Evolutionary conservation across 768 basidiomycete genomes (phyloP).

Genomic region (Mycena maculata): DNA sequence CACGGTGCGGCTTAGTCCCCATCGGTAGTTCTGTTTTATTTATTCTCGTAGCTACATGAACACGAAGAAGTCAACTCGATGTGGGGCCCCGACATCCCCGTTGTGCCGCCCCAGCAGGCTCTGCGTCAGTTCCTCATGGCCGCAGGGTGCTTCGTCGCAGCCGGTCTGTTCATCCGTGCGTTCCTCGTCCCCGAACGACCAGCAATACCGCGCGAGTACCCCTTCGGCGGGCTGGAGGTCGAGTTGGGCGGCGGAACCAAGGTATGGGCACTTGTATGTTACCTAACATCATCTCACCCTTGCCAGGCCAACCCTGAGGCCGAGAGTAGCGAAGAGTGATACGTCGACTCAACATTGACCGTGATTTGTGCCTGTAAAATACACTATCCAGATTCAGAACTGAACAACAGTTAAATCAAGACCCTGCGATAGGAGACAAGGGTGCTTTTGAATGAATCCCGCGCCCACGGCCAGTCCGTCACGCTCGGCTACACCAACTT

Average conservation of each 20-base stretch:
- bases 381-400: neutral
- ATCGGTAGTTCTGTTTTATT: conserved; percentile 4
- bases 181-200: conserved; percentile 70
- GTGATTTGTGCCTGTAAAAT: conserved; percentile 20
- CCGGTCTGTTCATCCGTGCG: conserved; percentile 70
- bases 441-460: neutral
- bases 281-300: conserved; percentile 13
- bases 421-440: conserved; percentile 5
- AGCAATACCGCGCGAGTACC: conserved; percentile 79
- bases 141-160: conserved; percentile 68
- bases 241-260: conserved; percentile 88
- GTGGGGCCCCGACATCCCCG: conserved; percentile 87
- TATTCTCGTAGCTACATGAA: conserved; percentile 72
- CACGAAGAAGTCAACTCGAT: conserved; percentile 84
- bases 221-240: conserved; percentile 76
- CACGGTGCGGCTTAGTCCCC: conserved; percentile 58
- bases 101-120: conserved; percentile 68
- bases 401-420: neutral
- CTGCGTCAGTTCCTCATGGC: conserved; percentile 75
- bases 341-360: neutral
- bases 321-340: conserved; percentile 35
- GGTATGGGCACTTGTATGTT: conserved; percentile 54
- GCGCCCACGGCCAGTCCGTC: neutral
- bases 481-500: conserved; percentile 6
- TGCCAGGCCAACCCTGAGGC: conserved; percentile 35